These are phyloP conservation scores for Boletus vermiculosoides DNA, from an alignment of 768 basidiomycete species.

Conservation along the genomic window DNA sequence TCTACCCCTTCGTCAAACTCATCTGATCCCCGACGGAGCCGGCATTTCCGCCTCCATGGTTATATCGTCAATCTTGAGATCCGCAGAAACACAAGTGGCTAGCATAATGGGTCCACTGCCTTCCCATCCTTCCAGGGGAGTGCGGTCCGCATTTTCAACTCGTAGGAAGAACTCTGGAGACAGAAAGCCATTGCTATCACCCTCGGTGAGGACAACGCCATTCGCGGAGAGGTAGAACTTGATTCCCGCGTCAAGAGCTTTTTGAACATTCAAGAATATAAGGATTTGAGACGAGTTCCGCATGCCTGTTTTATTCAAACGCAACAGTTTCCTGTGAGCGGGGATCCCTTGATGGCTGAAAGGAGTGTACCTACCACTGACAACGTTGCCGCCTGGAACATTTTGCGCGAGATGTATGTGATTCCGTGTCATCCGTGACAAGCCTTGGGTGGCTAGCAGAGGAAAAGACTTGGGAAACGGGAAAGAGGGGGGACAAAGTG, in stretches of 20 bases:
- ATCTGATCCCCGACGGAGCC: neutral
- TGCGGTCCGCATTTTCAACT: slow-evolving; percentile 50
- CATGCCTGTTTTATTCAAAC: slow-evolving; percentile 57
- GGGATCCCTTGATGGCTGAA: neutral
- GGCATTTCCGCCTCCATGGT: neutral
- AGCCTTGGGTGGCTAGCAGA: slow-evolving; percentile 57
- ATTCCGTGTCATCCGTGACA: slow-evolving; percentile 84
- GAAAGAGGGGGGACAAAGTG: neutral
- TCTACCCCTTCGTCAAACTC: neutral
- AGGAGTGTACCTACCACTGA: slow-evolving; percentile 61
- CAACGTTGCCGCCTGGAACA: slow-evolving; percentile 58
- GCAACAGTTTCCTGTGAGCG: neutral
- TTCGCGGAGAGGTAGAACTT: slow-evolving; percentile 80
- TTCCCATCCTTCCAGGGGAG: slow-evolving; percentile 25
- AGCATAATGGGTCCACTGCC: neutral
- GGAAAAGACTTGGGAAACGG: neutral
- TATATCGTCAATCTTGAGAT: neutral
- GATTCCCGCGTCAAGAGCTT: slow-evolving; percentile 65
- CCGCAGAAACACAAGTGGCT: neutral
- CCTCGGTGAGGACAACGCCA: slow-evolving; percentile 85
- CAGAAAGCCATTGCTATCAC: slow-evolving; percentile 63
- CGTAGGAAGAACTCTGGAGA: slow-evolving; percentile 62
- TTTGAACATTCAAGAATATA: slow-evolving; percentile 76
- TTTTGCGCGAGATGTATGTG: slow-evolving; percentile 93
- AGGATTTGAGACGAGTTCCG: slow-evolving; percentile 73